Evolutionary conservation across 75 land plant species (phyloP).

Genomic region (Isoetes taiwanensis): DNA sequence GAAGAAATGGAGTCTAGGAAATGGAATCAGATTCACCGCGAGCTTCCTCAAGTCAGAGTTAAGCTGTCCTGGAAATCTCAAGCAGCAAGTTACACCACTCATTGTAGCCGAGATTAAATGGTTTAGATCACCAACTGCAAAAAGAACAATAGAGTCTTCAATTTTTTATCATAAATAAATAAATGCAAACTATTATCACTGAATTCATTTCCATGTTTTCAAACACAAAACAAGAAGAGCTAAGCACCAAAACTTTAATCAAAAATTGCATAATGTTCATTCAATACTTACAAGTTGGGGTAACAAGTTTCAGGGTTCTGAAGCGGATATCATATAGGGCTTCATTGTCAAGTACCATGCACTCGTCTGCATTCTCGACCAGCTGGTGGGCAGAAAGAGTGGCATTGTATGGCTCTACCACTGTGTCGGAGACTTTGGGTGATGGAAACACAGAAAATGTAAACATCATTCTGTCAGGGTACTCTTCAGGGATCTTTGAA

Average conservation of each 20-base stretch:
- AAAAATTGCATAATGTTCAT: background rate
- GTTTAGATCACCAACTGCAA: slow-evolving; percentile 6
- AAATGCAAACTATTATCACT: background rate
- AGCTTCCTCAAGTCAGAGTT: slow-evolving; percentile 5
- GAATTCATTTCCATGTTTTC: background rate
- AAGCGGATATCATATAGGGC: slow-evolving; percentile 60
- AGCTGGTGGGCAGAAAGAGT: slow-evolving; percentile 69
- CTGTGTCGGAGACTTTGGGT: slow-evolving; percentile 12
- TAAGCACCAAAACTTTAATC: background rate
- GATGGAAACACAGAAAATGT: background rate
- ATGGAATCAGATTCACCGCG: background rate
- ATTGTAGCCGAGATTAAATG: slow-evolving; percentile 2
- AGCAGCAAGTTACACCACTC: slow-evolving; percentile 5
- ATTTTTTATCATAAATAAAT: background rate
- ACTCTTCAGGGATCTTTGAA: slow-evolving; percentile 40
- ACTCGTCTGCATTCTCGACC: slow-evolving; percentile 61
- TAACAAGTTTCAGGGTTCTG: slow-evolving; percentile 42
- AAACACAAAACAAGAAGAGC: no score
- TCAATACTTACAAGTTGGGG: slow-evolving; percentile 14
- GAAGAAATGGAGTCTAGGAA: slow-evolving; percentile 4
- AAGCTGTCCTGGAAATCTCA: slow-evolving; percentile 1
- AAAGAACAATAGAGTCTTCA: background rate
- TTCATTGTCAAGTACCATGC: slow-evolving; percentile 61
- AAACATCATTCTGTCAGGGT: slow-evolving; percentile 8
- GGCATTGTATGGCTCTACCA: slow-evolving; percentile 33